Percentiles rank a stretch among this genome's conserved stretches.
Evolutionary conservation across 345 rosid species (phyloP).

Genomic region (Rhodamnia rubescens): DNA sequence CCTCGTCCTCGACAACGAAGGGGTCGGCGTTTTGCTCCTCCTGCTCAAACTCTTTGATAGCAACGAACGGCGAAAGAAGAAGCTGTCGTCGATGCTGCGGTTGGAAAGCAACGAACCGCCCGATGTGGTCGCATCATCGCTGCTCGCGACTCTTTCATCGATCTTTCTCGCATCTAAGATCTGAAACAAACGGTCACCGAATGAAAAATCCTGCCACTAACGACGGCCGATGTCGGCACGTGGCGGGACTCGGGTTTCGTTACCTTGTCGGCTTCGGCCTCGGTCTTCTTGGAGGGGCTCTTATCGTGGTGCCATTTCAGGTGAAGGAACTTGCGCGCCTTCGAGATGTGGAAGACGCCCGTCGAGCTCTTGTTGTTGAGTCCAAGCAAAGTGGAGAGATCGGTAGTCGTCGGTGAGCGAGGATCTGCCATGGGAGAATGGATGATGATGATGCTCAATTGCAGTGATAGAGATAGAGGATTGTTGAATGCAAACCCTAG

Average conservation of each 20-base stretch:
- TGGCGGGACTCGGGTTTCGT: slow-evolving; percentile 5
- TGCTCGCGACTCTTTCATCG: slow-evolving; percentile 10
- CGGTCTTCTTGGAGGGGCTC: slow-evolving; percentile 18
- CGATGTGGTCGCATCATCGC: slow-evolving; percentile 12
- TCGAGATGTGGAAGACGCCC: slow-evolving; percentile 19
- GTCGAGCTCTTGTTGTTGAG: neutral
- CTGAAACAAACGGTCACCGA: neutral
- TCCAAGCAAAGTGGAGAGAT: slow-evolving; percentile 1
- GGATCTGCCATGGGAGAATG: slow-evolving; percentile 1
- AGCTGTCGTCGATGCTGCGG: slow-evolving; percentile 33
- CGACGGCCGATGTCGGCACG: neutral
- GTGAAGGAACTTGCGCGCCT: slow-evolving; percentile 52
- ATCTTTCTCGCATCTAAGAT: neutral
- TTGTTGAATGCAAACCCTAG: neutral
- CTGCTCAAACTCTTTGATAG: slow-evolving; percentile 26
- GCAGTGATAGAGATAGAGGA: neutral
- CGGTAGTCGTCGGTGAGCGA: slow-evolving; percentile 2
- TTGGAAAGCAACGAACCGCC: neutral
- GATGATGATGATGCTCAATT: neutral
- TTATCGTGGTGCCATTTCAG: slow-evolving; percentile 30
- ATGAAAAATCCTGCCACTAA: neutral
- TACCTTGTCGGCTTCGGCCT: slow-evolving; percentile 7
- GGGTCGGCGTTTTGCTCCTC: slow-evolving; percentile 2
- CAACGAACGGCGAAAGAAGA: slow-evolving; percentile 24
- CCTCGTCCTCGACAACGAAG: slow-evolving; percentile 16